Evolutionary conservation across 208 protist species (phyloP).

Genomic region (Acanthamoeba triangularis): DNA sequence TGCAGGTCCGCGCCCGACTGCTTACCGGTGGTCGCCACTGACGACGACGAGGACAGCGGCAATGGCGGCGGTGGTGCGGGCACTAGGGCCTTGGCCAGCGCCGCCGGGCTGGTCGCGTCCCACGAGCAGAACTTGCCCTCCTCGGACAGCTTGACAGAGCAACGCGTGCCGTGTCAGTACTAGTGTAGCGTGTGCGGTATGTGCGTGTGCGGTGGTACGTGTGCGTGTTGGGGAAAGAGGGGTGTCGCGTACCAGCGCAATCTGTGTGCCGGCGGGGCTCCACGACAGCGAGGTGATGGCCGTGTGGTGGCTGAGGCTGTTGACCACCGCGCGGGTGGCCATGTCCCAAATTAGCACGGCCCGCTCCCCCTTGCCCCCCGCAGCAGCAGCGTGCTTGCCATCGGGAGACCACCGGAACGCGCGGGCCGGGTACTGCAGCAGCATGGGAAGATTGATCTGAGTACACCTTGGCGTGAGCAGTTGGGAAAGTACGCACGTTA

Average conservation of each 20-base stretch:
- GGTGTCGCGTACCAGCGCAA: background rate
- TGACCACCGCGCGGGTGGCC: background rate
- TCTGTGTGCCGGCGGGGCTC: background rate
- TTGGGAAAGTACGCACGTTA: background rate
- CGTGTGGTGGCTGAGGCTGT: background rate
- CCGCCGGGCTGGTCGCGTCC: background rate
- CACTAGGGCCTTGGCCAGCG: background rate
- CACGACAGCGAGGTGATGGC: background rate
- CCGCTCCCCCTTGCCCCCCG: background rate
- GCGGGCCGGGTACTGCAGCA: background rate
- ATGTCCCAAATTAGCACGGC: background rate
- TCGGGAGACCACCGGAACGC: background rate
- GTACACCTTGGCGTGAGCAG: too few relatives aligned
- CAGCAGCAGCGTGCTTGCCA: constrained; percentile 2
- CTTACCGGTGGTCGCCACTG: background rate
- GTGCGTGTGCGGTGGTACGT: too few relatives aligned
- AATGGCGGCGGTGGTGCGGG: background rate
- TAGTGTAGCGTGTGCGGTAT: too few relatives aligned
- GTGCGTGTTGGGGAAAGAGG: too few relatives aligned
- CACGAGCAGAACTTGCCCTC: constrained; percentile 31
- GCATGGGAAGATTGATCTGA: too few relatives aligned
- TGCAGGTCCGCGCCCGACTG: background rate
- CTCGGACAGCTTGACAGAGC: background rate
- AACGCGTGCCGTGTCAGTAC: background rate
- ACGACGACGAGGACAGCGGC: too few relatives aligned